These are phyloP conservation scores for Neoarthrinium moseri DNA, from an alignment of 2,329 filamentous ascomycete genomes.

Conservation along the genomic window DNA sequence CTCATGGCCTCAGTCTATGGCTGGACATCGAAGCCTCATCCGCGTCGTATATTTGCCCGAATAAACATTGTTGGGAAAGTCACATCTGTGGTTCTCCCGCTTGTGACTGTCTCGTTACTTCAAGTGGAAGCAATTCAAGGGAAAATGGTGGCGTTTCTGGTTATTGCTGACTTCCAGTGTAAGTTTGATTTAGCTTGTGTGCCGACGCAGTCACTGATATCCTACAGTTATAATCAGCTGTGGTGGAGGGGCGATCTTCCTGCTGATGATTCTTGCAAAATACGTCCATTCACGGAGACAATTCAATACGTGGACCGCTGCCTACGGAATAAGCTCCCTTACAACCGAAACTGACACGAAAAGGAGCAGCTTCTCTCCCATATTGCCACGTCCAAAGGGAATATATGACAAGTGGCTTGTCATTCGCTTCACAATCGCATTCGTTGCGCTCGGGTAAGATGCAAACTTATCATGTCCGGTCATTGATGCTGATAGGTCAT, in stretches of 20 bases:
- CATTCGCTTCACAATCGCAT: slow-evolving; percentile 42
- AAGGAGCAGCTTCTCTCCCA: slow-evolving; percentile 9
- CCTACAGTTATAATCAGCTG: slow-evolving; percentile 36
- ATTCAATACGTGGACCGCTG: slow-evolving; percentile 28
- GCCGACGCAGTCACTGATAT: background rate
- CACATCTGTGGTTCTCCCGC: slow-evolving; percentile 12
- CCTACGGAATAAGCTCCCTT: slow-evolving; percentile 25
- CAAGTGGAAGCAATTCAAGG: slow-evolving; percentile 11
- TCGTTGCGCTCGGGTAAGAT: slow-evolving; percentile 36
- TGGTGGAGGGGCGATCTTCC: slow-evolving; percentile 30
- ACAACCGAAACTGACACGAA: slow-evolving; percentile 1
- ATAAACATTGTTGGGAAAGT: slow-evolving; percentile 14
- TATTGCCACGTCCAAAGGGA: slow-evolving; percentile 12
- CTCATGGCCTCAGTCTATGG: slow-evolving; percentile 16
- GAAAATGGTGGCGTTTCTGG: slow-evolving; percentile 12
- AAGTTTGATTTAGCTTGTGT: background rate
- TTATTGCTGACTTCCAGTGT: slow-evolving; percentile 15
- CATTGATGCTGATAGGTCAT: slow-evolving; percentile 19
- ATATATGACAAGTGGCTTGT: slow-evolving; percentile 46
- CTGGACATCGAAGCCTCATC: slow-evolving; percentile 8
- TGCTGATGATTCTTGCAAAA: slow-evolving; percentile 37
- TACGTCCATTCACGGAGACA: slow-evolving; percentile 37
- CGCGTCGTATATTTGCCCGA: background rate
- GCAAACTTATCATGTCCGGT: background rate
- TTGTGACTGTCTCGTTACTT: slow-evolving; percentile 12